A percentile compares a stretch with the other conserved stretches of the same genome.
phyloP scores from a whole-genome alignment of 2,329 filamentous ascomycete genomes.

The Fusarium sp. region DNA sequence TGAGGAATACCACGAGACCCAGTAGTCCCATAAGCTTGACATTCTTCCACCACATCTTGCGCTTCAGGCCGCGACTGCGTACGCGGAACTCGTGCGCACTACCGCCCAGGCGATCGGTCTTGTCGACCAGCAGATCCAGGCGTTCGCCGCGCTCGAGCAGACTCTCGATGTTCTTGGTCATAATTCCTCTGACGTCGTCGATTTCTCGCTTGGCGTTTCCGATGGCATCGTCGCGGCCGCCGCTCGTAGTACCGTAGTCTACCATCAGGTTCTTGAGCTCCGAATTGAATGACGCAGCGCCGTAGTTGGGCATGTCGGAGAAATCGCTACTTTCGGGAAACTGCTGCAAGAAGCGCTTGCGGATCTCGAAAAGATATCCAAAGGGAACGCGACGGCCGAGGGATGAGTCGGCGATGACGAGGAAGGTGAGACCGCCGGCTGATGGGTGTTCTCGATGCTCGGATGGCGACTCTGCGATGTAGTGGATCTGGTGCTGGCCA shows the following conservation, averaged over 20 bases:
- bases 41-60: conserved; percentile 99
- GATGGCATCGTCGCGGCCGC: conserved; percentile 83
- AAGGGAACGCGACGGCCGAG: conserved; percentile 92
- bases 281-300: conserved; percentile 87
- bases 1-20: conserved; percentile 72
- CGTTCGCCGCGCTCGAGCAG: conserved; percentile 90
- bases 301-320: conserved; percentile 84
- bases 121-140: conserved; percentile 93
- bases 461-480: conserved; percentile 85
- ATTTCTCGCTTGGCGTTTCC: conserved; percentile 88
- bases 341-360: conserved; percentile 82
- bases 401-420: conserved; percentile 85
- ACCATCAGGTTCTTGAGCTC: conserved; percentile 82
- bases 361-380: conserved; percentile 90
- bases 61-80: conserved; percentile 84
- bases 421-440: conserved; percentile 87
- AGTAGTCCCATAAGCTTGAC: conserved; percentile 90
- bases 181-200: conserved; percentile 90
- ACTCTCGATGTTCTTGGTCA: conserved; percentile 95
- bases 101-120: conserved; percentile 91
- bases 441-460: conserved; percentile 68
- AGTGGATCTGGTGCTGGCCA: conserved; percentile 92
- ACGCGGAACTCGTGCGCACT: conserved; percentile 92
- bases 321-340: conserved; percentile 80
- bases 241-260: conserved; percentile 83